phyloP scores from a whole-genome alignment of 1,284 basidiomycete species.

The Heimioporus punctisporus region DNA sequence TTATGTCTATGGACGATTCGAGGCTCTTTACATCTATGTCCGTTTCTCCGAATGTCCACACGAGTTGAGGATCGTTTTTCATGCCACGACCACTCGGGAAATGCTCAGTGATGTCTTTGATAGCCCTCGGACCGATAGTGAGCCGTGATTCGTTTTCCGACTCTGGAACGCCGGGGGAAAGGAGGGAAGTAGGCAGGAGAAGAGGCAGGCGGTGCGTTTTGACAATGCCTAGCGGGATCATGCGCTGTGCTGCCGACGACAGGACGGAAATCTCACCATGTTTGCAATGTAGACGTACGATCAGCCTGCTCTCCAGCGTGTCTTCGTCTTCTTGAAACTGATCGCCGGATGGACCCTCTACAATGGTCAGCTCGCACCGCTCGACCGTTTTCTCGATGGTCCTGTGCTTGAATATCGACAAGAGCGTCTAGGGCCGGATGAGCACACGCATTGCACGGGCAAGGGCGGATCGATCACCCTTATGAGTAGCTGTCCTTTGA shows the following conservation, averaged over 20 bases:
- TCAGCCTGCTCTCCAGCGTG: slow-evolving; percentile 67
- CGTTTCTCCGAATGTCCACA: slow-evolving; percentile 70
- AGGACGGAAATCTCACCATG: slow-evolving; percentile 52
- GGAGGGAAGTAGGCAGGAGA: slow-evolving; percentile 53
- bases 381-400: slow-evolving; percentile 77
- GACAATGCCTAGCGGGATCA: slow-evolving; percentile 57
- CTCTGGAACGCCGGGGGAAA: slow-evolving; percentile 63
- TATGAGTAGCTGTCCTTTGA: slow-evolving; percentile 65
- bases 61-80: slow-evolving; percentile 73
- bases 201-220: slow-evolving; percentile 78
- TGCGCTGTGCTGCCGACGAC: neutral
- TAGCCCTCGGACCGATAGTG: slow-evolving; percentile 65
- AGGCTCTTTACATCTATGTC: slow-evolving; percentile 71
- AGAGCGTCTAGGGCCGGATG: slow-evolving; percentile 49
- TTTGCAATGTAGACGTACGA: slow-evolving; percentile 77
- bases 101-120: slow-evolving; percentile 81
- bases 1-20: slow-evolving; percentile 64
- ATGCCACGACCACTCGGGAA: slow-evolving; percentile 63
- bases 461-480: slow-evolving; percentile 51
- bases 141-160: slow-evolving; percentile 60
- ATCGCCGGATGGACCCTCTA: slow-evolving; percentile 47
- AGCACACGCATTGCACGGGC: neutral
- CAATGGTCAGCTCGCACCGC: slow-evolving; percentile 70
- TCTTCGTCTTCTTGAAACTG: slow-evolving; percentile 55
- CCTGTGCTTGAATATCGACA: slow-evolving; percentile 73